Evolutionary conservation across 352 stramenopile genomes (phyloP).

Genomic region (Phytophthora cryptogea): DNA sequence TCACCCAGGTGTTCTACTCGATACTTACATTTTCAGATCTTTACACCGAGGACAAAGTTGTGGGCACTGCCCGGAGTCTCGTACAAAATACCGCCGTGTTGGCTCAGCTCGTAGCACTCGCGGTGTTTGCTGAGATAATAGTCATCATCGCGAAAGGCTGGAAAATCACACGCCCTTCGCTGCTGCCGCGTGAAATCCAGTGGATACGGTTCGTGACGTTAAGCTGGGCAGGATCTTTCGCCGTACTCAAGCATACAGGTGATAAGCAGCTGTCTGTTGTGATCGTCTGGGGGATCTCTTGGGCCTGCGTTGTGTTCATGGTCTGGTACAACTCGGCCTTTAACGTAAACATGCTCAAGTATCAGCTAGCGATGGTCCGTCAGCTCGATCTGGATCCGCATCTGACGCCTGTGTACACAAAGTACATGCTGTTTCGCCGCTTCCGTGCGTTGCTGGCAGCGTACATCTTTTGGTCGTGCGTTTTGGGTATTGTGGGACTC

Average conservation of each 20-base stretch:
- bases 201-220: constrained; percentile 65
- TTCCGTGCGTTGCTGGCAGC: constrained; percentile 50
- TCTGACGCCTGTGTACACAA: constrained; percentile 64
- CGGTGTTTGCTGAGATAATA: constrained; percentile 51
- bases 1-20: constrained; percentile 40
- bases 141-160: constrained; percentile 71
- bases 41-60: constrained; percentile 35
- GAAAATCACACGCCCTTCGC: constrained; percentile 63
- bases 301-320: constrained; percentile 62
- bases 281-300: constrained; percentile 58
- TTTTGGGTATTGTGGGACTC: constrained; percentile 48
- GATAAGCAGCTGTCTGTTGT: constrained; percentile 52
- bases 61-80: constrained; percentile 42
- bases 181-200: constrained; percentile 50
- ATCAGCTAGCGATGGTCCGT: constrained; percentile 64
- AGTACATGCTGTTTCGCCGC: constrained; percentile 65
- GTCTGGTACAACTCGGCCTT: constrained; percentile 74
- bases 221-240: constrained; percentile 50
- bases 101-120: constrained; percentile 47
- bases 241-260: constrained; percentile 45
- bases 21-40: constrained; percentile 35
- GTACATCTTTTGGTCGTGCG: constrained; percentile 61
- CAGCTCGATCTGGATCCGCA: constrained; percentile 50
- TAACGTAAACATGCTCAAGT: constrained; percentile 75
- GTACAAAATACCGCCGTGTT: constrained; percentile 44